Evolutionary conservation across 2,329 filamentous ascomycete genomes (phyloP).

Genomic region (Aspergillus latus): DNA sequence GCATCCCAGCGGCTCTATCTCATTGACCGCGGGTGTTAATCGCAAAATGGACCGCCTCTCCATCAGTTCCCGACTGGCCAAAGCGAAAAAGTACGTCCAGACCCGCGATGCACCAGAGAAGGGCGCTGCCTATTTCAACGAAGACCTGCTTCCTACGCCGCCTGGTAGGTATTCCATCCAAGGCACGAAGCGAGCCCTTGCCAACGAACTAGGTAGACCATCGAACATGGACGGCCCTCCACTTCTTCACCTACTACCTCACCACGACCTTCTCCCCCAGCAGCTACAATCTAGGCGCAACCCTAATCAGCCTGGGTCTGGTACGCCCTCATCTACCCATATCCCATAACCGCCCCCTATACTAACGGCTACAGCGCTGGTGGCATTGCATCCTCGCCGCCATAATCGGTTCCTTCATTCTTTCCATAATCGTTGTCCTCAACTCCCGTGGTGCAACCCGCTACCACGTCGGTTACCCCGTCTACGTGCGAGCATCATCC

Average conservation of each 20-base stretch:
- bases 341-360: neutral
- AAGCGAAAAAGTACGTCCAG: neutral
- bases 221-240: slow-evolving; percentile 5
- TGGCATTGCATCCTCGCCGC: slow-evolving; percentile 37
- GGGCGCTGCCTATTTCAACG: slow-evolving; percentile 4
- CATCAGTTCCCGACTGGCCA: neutral
- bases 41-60: neutral
- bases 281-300: slow-evolving; percentile 11
- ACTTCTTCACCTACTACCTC: slow-evolving; percentile 13
- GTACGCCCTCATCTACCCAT: slow-evolving; percentile 11
- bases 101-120: neutral
- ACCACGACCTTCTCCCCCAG: slow-evolving; percentile 11
- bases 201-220: neutral
- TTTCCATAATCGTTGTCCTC: slow-evolving; percentile 46
- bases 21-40: neutral
- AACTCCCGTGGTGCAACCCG: slow-evolving; percentile 45
- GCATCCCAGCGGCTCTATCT: too few species aligned
- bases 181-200: neutral
- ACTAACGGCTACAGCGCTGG: slow-evolving; percentile 4
- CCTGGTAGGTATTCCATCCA: neutral
- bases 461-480: slow-evolving; percentile 47
- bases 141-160: slow-evolving; percentile 6
- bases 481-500: slow-evolving; percentile 40
- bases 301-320: slow-evolving; percentile 2
- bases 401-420: slow-evolving; percentile 45